Evolutionary conservation across 148 eudicot genomes (phyloP).

Genomic region (Heliosperma pusillum): DNA sequence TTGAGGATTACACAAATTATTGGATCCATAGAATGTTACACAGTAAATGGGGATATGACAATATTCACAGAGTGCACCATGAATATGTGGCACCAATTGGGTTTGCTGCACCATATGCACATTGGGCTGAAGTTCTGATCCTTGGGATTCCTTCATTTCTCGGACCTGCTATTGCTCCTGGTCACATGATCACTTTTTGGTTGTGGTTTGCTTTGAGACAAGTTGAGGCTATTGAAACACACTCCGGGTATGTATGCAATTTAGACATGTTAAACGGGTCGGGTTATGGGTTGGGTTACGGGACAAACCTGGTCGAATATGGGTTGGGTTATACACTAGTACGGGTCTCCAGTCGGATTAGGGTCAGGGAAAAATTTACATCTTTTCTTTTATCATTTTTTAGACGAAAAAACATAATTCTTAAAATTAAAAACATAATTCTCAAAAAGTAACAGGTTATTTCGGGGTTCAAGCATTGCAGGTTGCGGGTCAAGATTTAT

Average conservation of each 20-base stretch:
- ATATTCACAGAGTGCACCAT: conserved; percentile 86
- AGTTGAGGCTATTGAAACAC: conserved; percentile 94
- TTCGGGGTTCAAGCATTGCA: no score
- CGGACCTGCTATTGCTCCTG: conserved; percentile 83
- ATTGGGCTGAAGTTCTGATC: conserved; percentile 84
- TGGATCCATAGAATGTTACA: conserved; percentile 89
- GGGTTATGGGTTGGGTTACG: no score
- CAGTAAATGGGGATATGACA: conserved; percentile 84
- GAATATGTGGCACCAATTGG: conserved; percentile 84
- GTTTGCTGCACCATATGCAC: conserved; percentile 86
- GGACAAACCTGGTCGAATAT: no score
- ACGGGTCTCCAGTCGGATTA: no score
- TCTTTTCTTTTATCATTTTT: no score
- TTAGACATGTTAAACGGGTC: no score
- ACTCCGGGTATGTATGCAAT: conserved; percentile 90
- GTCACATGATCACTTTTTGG: conserved; percentile 94
- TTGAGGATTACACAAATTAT: conserved; percentile 84
- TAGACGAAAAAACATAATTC: no score
- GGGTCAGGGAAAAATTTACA: no score
- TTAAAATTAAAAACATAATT: no score
- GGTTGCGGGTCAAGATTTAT: no score
- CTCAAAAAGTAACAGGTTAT: no score
- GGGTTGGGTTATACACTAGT: no score
- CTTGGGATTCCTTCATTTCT: conserved; percentile 86
- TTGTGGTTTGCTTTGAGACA: conserved; percentile 89